These are phyloP conservation scores for Trametes pubescens DNA, from an alignment of 1,284 basidiomycete species.

Conservation along the genomic window DNA sequence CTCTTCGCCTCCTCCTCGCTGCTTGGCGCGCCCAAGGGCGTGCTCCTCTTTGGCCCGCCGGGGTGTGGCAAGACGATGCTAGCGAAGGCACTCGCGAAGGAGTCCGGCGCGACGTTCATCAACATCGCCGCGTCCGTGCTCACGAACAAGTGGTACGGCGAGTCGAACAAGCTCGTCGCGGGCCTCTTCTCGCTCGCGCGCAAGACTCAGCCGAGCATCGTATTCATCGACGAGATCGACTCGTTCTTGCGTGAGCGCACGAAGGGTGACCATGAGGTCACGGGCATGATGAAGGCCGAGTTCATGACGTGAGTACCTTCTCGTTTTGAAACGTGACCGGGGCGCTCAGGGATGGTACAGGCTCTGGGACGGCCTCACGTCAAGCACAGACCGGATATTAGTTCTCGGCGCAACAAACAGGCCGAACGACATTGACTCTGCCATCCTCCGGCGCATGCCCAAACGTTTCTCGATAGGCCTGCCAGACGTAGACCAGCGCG, in stretches of 20 bases:
- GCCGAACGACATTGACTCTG: conserved; percentile 94
- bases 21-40: conserved; percentile 80
- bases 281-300: conserved; percentile 99
- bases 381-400: conserved; percentile 85
- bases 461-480: conserved; percentile 94
- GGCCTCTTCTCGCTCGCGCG: conserved; percentile 82
- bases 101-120: conserved; percentile 97
- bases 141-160: conserved; percentile 97
- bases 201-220: conserved; percentile 80
- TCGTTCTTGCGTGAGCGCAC: conserved; percentile 91
- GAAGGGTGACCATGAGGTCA: conserved; percentile 95
- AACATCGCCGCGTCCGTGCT: conserved; percentile 85
- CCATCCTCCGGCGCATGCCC: conserved; percentile 96
- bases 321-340: too few relatives aligned
- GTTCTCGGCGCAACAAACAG: conserved; percentile 97
- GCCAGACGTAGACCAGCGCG: conserved; percentile 83
- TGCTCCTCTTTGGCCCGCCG: conserved; percentile 89
- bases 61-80: conserved; percentile 97
- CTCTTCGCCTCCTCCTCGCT: conserved; percentile 84
- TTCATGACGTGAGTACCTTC: conserved; percentile 91
- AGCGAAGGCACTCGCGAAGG: conserved; percentile 94
- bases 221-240: conserved; percentile 88
- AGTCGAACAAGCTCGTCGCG: conserved; percentile 97
- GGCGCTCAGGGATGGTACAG: conserved; percentile 49
- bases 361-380: conserved; percentile 96